A percentile compares a stretch with the other conserved stretches of the same genome.
Evolutionary conservation across 2,329 filamentous ascomycete species (phyloP).

Genomic region (Alternaria arbusti): DNA sequence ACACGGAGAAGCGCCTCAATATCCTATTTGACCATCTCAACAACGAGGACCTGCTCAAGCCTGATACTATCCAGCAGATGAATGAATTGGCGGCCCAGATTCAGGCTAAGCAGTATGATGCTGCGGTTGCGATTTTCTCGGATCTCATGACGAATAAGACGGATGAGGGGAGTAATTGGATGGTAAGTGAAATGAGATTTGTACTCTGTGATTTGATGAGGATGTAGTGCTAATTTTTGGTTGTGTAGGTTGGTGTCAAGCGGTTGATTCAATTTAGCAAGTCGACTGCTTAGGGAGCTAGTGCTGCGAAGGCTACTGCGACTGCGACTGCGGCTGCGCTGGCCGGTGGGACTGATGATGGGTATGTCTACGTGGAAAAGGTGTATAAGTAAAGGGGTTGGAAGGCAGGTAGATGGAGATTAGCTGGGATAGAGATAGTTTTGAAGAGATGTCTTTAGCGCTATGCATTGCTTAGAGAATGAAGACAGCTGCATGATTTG

Average conservation of each 20-base stretch:
- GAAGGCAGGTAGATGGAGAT: background rate
- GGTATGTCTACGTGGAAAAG: background rate
- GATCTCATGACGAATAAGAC: conserved; percentile 57
- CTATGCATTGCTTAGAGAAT: background rate
- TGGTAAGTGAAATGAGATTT: conserved; percentile 49
- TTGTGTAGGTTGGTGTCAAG: conserved; percentile 43
- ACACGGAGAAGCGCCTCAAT: conserved; percentile 90
- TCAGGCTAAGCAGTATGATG: conserved; percentile 53
- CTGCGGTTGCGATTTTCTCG: conserved; percentile 52
- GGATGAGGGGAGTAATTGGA: conserved; percentile 59
- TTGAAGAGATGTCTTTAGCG: background rate
- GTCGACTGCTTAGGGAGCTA: conserved; percentile 25
- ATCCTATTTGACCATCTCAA: conserved; percentile 97
- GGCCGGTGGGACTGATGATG: background rate
- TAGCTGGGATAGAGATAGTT: background rate
- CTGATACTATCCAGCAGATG: conserved; percentile 75
- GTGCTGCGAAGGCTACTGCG: background rate
- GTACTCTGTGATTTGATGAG: conserved; percentile 10
- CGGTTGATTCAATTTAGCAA: conserved; percentile 49
- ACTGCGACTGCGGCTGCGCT: background rate
- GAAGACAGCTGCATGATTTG: background rate
- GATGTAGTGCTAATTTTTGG: too few species aligned
- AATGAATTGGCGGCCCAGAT: conserved; percentile 59
- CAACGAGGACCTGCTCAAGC: conserved; percentile 87
- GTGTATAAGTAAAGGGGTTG: conserved; percentile 1